Evolutionary conservation across 768 basidiomycete genomes (phyloP).

Genomic region (Aureoboletus auriporus): DNA sequence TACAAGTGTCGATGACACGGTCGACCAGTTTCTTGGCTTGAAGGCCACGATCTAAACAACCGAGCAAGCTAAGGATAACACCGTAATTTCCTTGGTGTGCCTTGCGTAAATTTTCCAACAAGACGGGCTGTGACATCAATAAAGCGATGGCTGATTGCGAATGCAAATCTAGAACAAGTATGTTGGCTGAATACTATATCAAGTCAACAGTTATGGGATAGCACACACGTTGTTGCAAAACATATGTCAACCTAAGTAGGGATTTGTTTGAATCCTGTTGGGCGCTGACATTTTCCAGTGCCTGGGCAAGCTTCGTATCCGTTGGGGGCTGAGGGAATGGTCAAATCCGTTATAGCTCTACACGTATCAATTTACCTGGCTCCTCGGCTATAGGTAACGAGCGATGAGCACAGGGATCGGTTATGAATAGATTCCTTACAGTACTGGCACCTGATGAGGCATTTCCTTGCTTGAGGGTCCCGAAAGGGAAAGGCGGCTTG

Average conservation of each 20-base stretch:
- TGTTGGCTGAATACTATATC: not conserved
- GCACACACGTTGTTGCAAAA: constrained; percentile 70
- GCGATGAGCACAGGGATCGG: not conserved
- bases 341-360: not conserved
- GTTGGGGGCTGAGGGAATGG: constrained; percentile 35
- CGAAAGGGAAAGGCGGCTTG: constrained; percentile 27
- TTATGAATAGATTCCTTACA: constrained; percentile 31
- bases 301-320: constrained; percentile 57
- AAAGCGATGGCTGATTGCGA: constrained; percentile 82
- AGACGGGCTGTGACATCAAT: constrained; percentile 70
- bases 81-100: constrained; percentile 93
- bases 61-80: constrained; percentile 84
- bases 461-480: constrained; percentile 12
- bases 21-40: constrained; percentile 89
- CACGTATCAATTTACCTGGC: constrained; percentile 22
- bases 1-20: constrained; percentile 74
- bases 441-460: constrained; percentile 43
- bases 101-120: constrained; percentile 84
- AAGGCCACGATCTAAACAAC: constrained; percentile 85
- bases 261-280: constrained; percentile 80
- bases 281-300: constrained; percentile 69
- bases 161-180: constrained; percentile 50
- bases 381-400: constrained; percentile 18
- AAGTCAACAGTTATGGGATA: not conserved
- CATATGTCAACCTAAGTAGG: constrained; percentile 70